Evolutionary conservation across 345 rosid species (phyloP), one percentile per base, ranked within the genome.

Genomic region (Lepidium sativum): DNA sequence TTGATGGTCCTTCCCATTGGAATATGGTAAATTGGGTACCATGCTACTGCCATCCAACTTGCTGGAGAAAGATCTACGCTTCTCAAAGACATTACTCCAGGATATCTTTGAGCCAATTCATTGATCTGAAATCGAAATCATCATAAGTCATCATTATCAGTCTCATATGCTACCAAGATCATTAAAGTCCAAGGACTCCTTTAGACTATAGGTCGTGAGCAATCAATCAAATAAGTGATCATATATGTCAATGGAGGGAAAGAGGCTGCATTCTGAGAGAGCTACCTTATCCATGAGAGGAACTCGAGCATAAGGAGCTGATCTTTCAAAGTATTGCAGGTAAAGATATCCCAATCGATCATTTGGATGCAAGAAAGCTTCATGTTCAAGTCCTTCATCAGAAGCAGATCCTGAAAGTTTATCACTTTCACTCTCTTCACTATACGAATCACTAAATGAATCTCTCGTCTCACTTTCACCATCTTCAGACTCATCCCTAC

Each of bases 41-140:
- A 95, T 2, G 98, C 89, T 39, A 95, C 98, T 0, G 99, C 91
- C 98, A 95, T 95, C 99, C 99, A 95, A 69, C 96, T 91, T 5
- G 98, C 99, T 0, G 99, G 99, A 0, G 99, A 95, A 79, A 95
- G 99, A 87, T 95, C 99, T 3, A 95, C 96, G 45, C 94, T 91
- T 82, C 94, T 82, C 79, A 95, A 73, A 10, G 97, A 85, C 90
- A 85, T 87, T 73, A 95, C 76, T 20, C 97, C 98, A 0, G 90
- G 91, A 62, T 75, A 81, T 75, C 83, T 83, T 73, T 60, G 78
- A 74, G 97, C 80, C 44, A 88, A 71, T 63, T 80, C 96, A 37
- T 75, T 88, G 65, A 95, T 87, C 99, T 95, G 83, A 60, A 75
- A 73, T 38, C 41, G 34, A 35, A 13, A 29, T 17, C 38, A 70